phyloP scores from a whole-genome alignment of 306 rosid genomes.

The Gillenia trifoliata region DNA sequence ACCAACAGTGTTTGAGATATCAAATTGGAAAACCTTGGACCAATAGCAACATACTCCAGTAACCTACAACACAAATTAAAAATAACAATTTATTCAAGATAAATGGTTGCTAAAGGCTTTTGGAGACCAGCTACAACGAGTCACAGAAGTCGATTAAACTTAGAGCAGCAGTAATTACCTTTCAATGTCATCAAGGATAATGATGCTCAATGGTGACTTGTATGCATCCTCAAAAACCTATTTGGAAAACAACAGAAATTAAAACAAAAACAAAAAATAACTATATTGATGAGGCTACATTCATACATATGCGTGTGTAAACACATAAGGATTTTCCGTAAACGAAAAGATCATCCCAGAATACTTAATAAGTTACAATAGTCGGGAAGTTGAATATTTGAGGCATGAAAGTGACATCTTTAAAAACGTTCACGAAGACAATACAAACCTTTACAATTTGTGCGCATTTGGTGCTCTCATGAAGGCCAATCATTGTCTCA shows the following conservation, averaged over 20 bases:
- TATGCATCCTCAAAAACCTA: constrained; percentile 98
- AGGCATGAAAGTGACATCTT: constrained; percentile 16
- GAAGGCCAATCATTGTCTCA: constrained; percentile 93
- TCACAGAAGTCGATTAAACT: not conserved
- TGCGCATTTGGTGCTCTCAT: constrained; percentile 89
- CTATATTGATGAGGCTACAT: constrained; percentile 3
- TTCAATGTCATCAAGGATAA: constrained; percentile 94
- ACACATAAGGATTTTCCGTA: not conserved
- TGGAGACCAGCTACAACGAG: not conserved
- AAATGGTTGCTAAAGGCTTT: not conserved
- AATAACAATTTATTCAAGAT: not conserved
- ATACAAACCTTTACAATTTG: constrained; percentile 85
- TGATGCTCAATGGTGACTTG: constrained; percentile 93
- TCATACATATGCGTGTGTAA: not conserved
- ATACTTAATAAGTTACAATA: not conserved
- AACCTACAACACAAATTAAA: constrained; percentile 43
- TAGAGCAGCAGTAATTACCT: constrained; percentile 41
- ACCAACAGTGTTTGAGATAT: constrained; percentile 82
- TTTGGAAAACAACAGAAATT: constrained; percentile 10
- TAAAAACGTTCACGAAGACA: constrained; percentile 17
- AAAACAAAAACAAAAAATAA: not conserved
- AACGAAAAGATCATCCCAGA: not conserved
- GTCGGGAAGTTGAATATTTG: not conserved
- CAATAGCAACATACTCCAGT: constrained; percentile 84
- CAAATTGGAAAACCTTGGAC: constrained; percentile 92